These are phyloP conservation scores for Sporothrix schenckii DNA, from an alignment of 2,329 filamentous ascomycete species.

Conservation along the genomic window DNA sequence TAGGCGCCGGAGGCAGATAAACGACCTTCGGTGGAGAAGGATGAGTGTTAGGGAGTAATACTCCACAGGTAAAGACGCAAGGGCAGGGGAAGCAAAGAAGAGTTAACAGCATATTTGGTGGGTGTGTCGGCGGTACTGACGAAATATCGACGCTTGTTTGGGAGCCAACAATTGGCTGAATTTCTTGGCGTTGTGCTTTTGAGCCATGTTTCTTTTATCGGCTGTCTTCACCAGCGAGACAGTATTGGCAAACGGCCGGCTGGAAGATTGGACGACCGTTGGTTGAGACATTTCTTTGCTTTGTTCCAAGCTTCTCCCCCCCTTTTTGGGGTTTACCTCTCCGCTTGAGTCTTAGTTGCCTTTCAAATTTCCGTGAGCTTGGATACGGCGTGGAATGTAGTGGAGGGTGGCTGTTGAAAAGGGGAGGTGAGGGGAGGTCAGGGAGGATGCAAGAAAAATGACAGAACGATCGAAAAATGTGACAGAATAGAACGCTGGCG, in stretches of 20 bases:
- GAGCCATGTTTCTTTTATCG: background rate
- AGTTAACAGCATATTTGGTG: no score
- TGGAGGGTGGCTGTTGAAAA: conserved; percentile 19
- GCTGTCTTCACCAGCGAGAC: background rate
- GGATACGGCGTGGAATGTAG: background rate
- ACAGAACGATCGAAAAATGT: conserved; percentile 6
- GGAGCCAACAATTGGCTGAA: background rate
- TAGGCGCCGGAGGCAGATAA: background rate
- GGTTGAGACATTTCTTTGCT: conserved; percentile 22
- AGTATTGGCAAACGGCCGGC: conserved; percentile 16
- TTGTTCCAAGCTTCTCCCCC: conserved; percentile 2
- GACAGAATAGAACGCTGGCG: conserved; percentile 17
- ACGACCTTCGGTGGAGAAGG: conserved; percentile 3
- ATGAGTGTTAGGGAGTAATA: background rate
- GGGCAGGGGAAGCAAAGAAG: background rate
- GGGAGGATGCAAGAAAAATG: background rate
- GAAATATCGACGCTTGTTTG: conserved; percentile 22
- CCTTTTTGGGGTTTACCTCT: background rate
- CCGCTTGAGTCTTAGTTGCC: background rate
- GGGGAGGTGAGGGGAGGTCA: conserved; percentile 15
- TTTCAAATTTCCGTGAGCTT: background rate
- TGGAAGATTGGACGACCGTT: conserved; percentile 17
- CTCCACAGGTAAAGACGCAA: background rate
- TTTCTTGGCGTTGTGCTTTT: background rate
- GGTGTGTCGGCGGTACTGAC: no score